A percentile compares a stretch with the other conserved stretches of the same genome.
These are phyloP conservation scores for Prunella vulgaris DNA, from an alignment of 257 asterid genomes.

Conservation along the genomic window DNA sequence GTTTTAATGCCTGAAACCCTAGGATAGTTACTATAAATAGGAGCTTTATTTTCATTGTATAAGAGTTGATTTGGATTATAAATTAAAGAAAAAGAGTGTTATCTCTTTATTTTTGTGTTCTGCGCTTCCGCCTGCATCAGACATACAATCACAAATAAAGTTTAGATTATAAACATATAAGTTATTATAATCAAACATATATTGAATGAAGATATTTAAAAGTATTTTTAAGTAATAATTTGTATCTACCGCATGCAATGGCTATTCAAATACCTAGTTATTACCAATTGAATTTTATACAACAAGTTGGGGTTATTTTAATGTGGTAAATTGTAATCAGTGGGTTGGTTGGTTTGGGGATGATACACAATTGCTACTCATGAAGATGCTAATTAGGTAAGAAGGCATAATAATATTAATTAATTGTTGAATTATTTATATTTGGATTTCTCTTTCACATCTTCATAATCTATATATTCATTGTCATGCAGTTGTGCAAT, in stretches of 20 bases:
- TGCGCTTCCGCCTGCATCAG: too few relatives aligned
- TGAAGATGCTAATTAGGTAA: neutral
- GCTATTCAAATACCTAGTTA: neutral
- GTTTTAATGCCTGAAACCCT: too few relatives aligned
- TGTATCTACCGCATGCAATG: neutral
- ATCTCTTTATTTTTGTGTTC: too few relatives aligned
- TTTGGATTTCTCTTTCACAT: neutral
- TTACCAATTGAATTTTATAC: neutral
- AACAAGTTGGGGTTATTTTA: neutral
- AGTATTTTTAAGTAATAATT: neutral
- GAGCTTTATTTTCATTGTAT: too few relatives aligned
- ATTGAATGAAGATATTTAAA: neutral
- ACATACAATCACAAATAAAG: neutral
- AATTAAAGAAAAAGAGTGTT: too few relatives aligned
- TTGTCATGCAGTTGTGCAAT: neutral
- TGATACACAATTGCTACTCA: neutral
- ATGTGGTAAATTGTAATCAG: neutral
- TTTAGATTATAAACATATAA: neutral
- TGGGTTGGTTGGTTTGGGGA: neutral
- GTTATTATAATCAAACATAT: neutral
- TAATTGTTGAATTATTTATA: neutral
- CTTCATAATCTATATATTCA: neutral
- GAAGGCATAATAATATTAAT: neutral
- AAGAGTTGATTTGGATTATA: too few relatives aligned
- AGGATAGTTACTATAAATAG: too few relatives aligned